phyloP scores from a whole-genome alignment of 1,139 yeast genomes.

The Taiozyma sp. region DNA sequence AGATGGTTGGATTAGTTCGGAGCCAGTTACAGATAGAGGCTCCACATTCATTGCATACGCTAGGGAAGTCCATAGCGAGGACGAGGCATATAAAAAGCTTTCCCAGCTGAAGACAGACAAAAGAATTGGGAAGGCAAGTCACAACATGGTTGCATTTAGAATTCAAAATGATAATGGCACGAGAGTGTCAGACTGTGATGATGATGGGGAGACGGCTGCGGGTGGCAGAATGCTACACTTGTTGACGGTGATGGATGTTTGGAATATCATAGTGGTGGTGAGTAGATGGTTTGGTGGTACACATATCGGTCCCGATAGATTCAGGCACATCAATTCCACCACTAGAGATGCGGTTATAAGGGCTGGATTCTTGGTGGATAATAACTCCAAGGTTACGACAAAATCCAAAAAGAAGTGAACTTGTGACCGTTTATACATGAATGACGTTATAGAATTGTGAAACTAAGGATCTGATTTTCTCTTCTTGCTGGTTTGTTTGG shows the following conservation, averaged over 20 bases:
- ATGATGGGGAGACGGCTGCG: slow-evolving; percentile 97
- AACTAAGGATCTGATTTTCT: slow-evolving; percentile 15
- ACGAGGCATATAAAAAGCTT: slow-evolving; percentile 56
- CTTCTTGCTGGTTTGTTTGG: slow-evolving; percentile 16
- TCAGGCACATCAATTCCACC: slow-evolving; percentile 86
- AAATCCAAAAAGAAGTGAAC: slow-evolving; percentile 23
- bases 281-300: slow-evolving; percentile 94
- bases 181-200: slow-evolving; percentile 81
- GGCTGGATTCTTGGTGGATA: slow-evolving; percentile 47
- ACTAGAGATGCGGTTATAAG: slow-evolving; percentile 79
- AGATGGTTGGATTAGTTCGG: slow-evolving; percentile 72
- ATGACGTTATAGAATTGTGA: not conserved
- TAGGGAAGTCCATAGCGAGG: slow-evolving; percentile 51
- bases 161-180: slow-evolving; percentile 52
- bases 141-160: slow-evolving; percentile 86
- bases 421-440: not conserved
- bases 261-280: slow-evolving; percentile 71
- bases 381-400: slow-evolving; percentile 14
- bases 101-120: slow-evolving; percentile 55
- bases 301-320: slow-evolving; percentile 88
- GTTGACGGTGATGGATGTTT: slow-evolving; percentile 68
- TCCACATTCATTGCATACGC: slow-evolving; percentile 85
- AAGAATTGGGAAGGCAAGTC: slow-evolving; percentile 64
- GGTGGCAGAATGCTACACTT: slow-evolving; percentile 85
- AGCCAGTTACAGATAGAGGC: slow-evolving; percentile 75